phyloP scores from a whole-genome alignment of 768 basidiomycete genomes.

The Panellus pusillus region DNA sequence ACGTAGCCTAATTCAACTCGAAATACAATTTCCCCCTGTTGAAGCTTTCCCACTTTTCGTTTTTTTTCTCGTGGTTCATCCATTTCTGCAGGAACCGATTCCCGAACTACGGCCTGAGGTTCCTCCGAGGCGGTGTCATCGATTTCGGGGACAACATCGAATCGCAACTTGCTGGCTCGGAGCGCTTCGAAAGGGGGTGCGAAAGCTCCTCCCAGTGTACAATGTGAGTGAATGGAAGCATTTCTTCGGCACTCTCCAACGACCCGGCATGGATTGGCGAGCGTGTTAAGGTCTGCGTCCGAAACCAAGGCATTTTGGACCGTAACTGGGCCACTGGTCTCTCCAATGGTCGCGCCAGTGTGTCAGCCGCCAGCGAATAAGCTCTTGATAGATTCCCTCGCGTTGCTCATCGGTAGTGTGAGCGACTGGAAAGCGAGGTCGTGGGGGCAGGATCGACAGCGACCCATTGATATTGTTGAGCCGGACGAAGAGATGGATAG shows the following conservation, averaged over 20 bases:
- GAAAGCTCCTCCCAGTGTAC: constrained; percentile 10
- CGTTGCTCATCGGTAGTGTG: neutral
- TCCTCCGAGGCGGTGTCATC: too few relatives aligned
- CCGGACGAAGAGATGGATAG: neutral
- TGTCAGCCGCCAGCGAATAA: neutral
- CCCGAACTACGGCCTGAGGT: too few relatives aligned
- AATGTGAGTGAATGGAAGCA: neutral
- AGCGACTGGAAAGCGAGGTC: too few relatives aligned
- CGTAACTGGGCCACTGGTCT: constrained; percentile 12
- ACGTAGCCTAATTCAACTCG: neutral
- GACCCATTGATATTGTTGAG: neutral
- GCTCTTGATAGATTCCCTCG: neutral
- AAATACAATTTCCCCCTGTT: neutral
- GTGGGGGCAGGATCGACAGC: too few relatives aligned
- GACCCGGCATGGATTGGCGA: constrained; percentile 2
- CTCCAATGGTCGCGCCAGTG: constrained; percentile 7
- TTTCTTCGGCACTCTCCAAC: neutral
- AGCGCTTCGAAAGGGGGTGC: neutral
- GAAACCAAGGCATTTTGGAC: constrained; percentile 7
- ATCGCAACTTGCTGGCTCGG: too few relatives aligned
- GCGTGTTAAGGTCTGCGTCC: constrained; percentile 8
- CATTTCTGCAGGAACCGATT: too few relatives aligned
- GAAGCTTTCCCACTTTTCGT: neutral
- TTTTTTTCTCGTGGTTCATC: neutral
- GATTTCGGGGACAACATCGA: too few relatives aligned